Evolutionary conservation across 495 filamentous ascomycete genomes (phyloP).

Genomic region (Aspergillus sparsus): DNA sequence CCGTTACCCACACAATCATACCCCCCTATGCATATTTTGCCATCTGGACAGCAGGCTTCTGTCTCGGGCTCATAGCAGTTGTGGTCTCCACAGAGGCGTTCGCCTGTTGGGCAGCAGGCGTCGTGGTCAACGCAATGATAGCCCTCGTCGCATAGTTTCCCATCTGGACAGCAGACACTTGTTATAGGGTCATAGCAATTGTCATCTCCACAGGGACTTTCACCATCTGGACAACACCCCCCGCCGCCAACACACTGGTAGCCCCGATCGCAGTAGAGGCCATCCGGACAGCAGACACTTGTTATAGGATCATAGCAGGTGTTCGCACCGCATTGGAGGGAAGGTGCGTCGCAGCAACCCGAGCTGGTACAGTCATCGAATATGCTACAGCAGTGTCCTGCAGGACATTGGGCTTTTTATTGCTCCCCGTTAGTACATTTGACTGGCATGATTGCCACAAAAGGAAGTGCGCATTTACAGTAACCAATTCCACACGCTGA

Average conservation of each 20-base stretch:
- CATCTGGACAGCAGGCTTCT: no score
- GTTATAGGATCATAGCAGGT: conserved; percentile 1
- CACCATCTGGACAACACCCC: neutral
- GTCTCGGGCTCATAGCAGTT: neutral
- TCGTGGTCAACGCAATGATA: neutral
- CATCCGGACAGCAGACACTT: neutral
- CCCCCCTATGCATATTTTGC: neutral
- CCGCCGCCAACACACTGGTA: neutral
- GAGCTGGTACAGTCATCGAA: neutral
- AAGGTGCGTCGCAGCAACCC: neutral
- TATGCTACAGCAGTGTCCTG: neutral
- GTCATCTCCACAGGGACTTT: neutral
- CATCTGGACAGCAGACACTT: neutral
- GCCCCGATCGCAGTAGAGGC: neutral
- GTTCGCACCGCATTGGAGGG: conserved; percentile 1
- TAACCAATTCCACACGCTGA: no score
- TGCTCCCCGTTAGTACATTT: no score
- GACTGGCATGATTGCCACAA: no score
- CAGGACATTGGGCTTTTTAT: neutral
- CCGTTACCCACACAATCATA: neutral
- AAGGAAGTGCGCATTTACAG: no score
- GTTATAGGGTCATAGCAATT: neutral
- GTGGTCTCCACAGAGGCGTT: neutral
- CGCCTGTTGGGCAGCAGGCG: neutral
- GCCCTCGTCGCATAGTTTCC: neutral